phyloP scores from a whole-genome alignment of 495 filamentous ascomycete species.

The Xylaria intraflava region DNA sequence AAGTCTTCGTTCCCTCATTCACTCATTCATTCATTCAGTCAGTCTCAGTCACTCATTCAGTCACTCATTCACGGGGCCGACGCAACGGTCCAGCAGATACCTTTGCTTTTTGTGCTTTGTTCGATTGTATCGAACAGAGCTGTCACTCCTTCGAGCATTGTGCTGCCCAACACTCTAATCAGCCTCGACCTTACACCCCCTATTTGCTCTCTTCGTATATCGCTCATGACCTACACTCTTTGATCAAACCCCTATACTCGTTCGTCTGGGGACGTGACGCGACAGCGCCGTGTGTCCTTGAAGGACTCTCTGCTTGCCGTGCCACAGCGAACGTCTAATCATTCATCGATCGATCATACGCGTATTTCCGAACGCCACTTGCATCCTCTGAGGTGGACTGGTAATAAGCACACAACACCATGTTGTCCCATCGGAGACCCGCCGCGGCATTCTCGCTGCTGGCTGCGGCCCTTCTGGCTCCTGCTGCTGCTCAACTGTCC shows the following conservation, averaged over 20 bases:
- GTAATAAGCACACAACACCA: conserved; percentile 14
- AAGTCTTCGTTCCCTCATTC: neutral
- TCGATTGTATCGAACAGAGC: conserved; percentile 6
- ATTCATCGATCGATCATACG: too few relatives aligned
- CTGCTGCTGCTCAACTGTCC: conserved; percentile 52
- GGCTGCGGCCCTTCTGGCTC: conserved; percentile 31
- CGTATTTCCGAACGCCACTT: neutral
- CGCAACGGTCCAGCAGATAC: neutral
- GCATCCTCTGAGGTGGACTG: neutral
- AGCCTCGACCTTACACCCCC: neutral
- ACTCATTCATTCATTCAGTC: conserved; percentile 6
- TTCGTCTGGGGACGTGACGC: neutral
- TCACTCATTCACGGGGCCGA: neutral
- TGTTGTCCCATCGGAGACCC: conserved; percentile 26
- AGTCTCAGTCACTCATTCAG: neutral
- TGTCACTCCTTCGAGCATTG: conserved; percentile 6
- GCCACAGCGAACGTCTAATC: neutral
- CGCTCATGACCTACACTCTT: neutral
- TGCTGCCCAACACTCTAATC: neutral
- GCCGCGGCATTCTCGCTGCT: conserved; percentile 36
- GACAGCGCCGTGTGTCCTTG: conserved; percentile 5
- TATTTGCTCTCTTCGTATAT: neutral
- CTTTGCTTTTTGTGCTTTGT: conserved; percentile 9
- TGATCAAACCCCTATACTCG: neutral
- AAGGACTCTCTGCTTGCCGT: neutral